Conservation (phyloP, 495 filamentous ascomycete species). For the Neurospora discreta region DNA sequence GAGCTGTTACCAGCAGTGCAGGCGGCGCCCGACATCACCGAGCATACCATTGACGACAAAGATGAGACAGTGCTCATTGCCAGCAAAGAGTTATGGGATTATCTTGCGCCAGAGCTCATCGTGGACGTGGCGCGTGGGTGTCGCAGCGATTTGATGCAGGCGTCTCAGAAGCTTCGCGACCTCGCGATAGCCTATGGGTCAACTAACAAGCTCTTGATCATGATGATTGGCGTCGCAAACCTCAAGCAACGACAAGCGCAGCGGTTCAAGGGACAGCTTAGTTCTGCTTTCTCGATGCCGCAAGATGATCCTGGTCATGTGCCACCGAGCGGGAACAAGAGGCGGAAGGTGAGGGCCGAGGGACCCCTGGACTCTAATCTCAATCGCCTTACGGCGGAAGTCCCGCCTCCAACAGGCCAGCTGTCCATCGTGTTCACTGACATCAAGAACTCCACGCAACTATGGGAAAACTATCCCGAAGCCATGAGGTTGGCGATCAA, state of each 20-base stretch:
- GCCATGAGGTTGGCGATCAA: constrained; percentile 95
- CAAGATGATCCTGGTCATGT: constrained; percentile 56
- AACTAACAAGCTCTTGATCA: constrained; percentile 92
- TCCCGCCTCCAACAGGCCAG: constrained; percentile 80
- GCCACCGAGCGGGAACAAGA: constrained; percentile 42
- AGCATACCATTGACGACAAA: constrained; percentile 69
- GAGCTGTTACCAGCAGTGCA: constrained; percentile 87
- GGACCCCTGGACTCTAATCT: constrained; percentile 66
- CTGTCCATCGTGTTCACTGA: constrained; percentile 95
- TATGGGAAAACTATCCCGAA: constrained; percentile 93
- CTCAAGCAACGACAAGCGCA: constrained; percentile 68
- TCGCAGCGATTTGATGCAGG: constrained; percentile 80
- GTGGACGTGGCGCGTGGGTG: constrained; percentile 85
- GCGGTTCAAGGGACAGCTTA: constrained; percentile 56
- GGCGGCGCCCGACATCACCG: constrained; percentile 74
- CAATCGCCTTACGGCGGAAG: constrained; percentile 72
- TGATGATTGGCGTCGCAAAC: constrained; percentile 88
- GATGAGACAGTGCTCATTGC: constrained; percentile 92
- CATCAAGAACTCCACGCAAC: constrained; percentile 93
- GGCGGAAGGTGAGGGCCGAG: constrained; percentile 56
- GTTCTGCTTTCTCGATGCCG: constrained; percentile 64
- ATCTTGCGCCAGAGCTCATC: constrained; percentile 72
- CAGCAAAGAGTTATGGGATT: constrained; percentile 90
- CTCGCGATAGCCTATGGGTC: constrained; percentile 92
- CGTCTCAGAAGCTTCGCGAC: constrained; percentile 91